Evolutionary conservation across 257 asterid species (phyloP).

Genomic region (Fraxinus excelsior): DNA sequence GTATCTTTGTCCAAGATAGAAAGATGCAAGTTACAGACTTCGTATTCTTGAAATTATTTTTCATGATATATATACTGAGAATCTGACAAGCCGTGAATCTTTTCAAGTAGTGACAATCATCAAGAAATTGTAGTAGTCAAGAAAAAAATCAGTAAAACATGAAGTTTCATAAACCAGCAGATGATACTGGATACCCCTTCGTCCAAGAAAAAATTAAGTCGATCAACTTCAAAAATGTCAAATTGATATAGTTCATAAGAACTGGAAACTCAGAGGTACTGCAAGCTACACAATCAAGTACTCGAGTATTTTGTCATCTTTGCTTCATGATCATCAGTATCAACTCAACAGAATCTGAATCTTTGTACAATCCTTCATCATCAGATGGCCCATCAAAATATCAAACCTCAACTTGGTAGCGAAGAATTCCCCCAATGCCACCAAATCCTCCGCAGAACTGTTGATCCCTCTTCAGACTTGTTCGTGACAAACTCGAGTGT

Average conservation of each 20-base stretch:
- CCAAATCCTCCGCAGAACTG: too few species aligned
- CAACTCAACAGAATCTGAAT: too few species aligned
- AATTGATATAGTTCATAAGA: conserved; percentile 18
- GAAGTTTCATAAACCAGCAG: not conserved
- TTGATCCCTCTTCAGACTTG: too few species aligned
- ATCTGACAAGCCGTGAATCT: not conserved
- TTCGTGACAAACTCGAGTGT: too few species aligned
- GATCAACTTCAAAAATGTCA: conserved; percentile 7
- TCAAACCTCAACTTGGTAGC: too few species aligned
- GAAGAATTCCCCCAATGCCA: too few species aligned
- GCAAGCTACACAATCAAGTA: conserved; percentile 12
- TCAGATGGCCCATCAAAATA: too few species aligned
- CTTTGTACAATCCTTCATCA: too few species aligned
- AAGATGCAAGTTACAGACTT: not conserved
- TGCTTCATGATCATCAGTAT: too few species aligned
- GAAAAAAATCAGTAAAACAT: not conserved
- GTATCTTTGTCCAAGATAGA: not conserved
- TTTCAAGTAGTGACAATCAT: not conserved
- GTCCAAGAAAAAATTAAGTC: not conserved
- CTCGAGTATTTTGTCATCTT: too few species aligned
- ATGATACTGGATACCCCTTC: not conserved
- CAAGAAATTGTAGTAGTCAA: not conserved
- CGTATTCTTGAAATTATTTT: not conserved
- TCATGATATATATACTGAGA: not conserved
- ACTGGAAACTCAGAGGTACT: conserved; percentile 25